These are phyloP conservation scores for Exophiala alcalophila DNA, from an alignment of 2,329 filamentous ascomycete species.

Conservation along the genomic window DNA sequence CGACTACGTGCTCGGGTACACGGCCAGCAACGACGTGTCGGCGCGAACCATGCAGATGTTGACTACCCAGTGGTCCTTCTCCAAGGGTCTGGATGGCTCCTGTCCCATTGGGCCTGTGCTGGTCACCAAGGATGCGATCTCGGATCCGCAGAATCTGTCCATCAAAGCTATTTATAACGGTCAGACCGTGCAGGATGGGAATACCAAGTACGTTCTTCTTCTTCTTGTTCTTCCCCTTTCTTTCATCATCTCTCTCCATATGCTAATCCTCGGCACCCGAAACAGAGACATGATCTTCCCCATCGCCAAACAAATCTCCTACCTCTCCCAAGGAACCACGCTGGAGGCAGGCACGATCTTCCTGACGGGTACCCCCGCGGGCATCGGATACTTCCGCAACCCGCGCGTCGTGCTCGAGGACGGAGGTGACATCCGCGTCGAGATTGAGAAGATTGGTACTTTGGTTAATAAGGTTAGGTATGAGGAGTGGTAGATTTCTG, in stretches of 20 bases:
- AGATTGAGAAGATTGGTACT: constrained; percentile 51
- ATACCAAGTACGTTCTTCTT: constrained; percentile 23
- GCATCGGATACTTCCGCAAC: constrained; percentile 43
- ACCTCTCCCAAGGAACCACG: constrained; percentile 40
- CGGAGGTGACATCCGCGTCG: constrained; percentile 46
- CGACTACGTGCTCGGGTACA: constrained; percentile 43
- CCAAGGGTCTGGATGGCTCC: constrained; percentile 43
- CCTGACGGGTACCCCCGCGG: constrained; percentile 44
- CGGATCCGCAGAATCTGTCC: constrained; percentile 40
- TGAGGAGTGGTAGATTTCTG: constrained; percentile 27
- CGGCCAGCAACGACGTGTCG: constrained; percentile 42
- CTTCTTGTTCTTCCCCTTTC: not conserved
- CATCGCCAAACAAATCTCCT: constrained; percentile 39
- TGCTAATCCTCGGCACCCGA: not conserved
- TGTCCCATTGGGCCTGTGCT: constrained; percentile 40
- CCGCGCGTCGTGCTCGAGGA: constrained; percentile 40
- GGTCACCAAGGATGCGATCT: constrained; percentile 35
- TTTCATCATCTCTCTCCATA: not conserved
- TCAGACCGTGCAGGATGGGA: constrained; percentile 26
- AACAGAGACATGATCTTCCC: constrained; percentile 40
- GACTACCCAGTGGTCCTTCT: constrained; percentile 40
- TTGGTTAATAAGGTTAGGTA: constrained; percentile 40
- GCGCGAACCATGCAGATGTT: constrained; percentile 40
- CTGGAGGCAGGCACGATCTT: constrained; percentile 40
- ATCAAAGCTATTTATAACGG: constrained; percentile 35